Conservation (phyloP, 306 rosid species). For the Acacia confusa region DNA sequence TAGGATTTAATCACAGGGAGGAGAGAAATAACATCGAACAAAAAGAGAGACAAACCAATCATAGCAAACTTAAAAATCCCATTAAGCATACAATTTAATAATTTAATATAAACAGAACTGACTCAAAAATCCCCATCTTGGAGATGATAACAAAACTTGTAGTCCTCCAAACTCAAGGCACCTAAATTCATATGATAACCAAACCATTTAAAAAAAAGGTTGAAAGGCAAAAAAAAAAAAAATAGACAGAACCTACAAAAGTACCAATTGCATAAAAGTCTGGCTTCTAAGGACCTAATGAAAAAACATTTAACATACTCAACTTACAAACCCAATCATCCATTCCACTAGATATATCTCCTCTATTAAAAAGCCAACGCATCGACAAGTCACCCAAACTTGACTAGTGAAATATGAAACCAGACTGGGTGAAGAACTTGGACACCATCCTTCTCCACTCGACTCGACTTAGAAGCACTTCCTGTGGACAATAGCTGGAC, state of each 20-base stretch:
- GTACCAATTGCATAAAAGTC: conserved; percentile 46
- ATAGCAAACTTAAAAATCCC: conserved; percentile 39
- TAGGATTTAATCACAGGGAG: background rate
- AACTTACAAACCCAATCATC: conserved; percentile 51
- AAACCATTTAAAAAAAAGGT: conserved; percentile 25
- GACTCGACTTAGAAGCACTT: conserved; percentile 61
- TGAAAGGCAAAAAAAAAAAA: conserved; percentile 34
- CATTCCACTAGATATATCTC: conserved; percentile 45
- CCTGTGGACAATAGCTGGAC: conserved; percentile 73
- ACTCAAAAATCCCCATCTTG: conserved; percentile 49
- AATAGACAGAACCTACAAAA: conserved; percentile 44
- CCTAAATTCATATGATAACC: conserved; percentile 49
- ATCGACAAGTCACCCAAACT: conserved; percentile 53
- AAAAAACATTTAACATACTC: conserved; percentile 36
- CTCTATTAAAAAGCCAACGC: conserved; percentile 44
- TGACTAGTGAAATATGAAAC: conserved; percentile 43
- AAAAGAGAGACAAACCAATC: background rate
- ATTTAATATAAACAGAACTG: conserved; percentile 44
- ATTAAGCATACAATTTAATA: conserved; percentile 29
- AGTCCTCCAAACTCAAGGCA: conserved; percentile 43
- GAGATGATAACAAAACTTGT: conserved; percentile 36
- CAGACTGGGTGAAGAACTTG: conserved; percentile 35
- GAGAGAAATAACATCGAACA: background rate
- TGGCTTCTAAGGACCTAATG: conserved; percentile 50
- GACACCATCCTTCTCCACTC: conserved; percentile 30